Conservation (phyloP, 1,284 basidiomycete genomes). For the Melampsora larici-populina region DNA sequence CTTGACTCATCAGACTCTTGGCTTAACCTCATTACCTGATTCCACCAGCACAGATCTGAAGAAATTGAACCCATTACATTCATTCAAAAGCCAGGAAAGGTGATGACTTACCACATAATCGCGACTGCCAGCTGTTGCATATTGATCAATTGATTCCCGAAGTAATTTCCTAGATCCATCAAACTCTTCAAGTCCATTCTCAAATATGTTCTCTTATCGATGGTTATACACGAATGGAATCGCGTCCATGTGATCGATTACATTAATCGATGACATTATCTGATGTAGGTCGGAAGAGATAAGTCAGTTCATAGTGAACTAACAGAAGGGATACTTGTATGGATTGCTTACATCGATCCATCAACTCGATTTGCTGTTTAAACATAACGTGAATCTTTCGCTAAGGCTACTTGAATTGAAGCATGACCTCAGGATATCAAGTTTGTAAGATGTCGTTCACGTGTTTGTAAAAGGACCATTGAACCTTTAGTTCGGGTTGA, state of each 20-base stretch:
- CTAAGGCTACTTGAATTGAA: constrained; percentile 93
- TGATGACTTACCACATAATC: no score
- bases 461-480: constrained; percentile 95
- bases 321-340: constrained; percentile 92
- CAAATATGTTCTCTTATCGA: constrained; percentile 94
- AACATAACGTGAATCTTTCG: constrained; percentile 83
- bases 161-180: constrained; percentile 67
- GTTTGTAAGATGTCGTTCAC: constrained; percentile 91
- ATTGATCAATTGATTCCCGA: no score
- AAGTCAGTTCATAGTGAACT: constrained; percentile 63
- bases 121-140: no score
- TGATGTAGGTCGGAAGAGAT: constrained; percentile 91
- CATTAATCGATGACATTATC: no score
- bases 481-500: constrained; percentile 62
- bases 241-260: constrained; percentile 78
- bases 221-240: constrained; percentile 97
- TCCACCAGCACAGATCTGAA: no score
- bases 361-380: constrained; percentile 81
- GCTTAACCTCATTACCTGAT: no score
- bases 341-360: constrained; percentile 97
- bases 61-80: no score
- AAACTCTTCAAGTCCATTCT: no score
- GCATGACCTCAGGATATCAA: constrained; percentile 99
- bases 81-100: no score
- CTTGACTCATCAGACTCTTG: no score